Evolutionary conservation across 2,329 filamentous ascomycete species (phyloP).

Genomic region (Fusarium domesticum): DNA sequence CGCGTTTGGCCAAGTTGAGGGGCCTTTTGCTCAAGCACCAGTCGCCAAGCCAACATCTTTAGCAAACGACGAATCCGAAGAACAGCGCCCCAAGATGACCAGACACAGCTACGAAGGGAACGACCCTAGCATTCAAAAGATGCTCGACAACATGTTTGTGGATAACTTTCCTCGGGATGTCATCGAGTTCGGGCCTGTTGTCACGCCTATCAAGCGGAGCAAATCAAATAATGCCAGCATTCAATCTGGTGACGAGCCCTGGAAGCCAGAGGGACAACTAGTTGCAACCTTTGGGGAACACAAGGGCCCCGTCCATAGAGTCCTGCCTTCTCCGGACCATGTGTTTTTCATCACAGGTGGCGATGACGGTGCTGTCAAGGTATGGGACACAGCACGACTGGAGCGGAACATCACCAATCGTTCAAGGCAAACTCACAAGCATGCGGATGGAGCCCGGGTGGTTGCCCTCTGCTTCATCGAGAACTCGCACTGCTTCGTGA

Average conservation of each 20-base stretch:
- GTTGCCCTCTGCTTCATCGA: constrained; percentile 87
- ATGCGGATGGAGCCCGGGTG: constrained; percentile 68
- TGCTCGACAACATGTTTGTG: constrained; percentile 81
- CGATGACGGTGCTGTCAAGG: constrained; percentile 83
- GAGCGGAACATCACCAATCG: constrained; percentile 89
- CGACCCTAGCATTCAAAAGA: constrained; percentile 63
- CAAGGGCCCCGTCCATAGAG: constrained; percentile 73
- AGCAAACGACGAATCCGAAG: constrained; percentile 29
- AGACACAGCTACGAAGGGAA: constrained; percentile 85
- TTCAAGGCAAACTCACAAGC: constrained; percentile 80
- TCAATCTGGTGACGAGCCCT: constrained; percentile 48
- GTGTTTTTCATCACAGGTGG: constrained; percentile 92
- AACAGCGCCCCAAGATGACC: constrained; percentile 43
- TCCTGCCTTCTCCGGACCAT: constrained; percentile 84
- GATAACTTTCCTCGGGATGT: constrained; percentile 66
- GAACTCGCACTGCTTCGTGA: constrained; percentile 89
- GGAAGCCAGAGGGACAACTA: constrained; percentile 80
- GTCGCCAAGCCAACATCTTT: constrained; percentile 21
- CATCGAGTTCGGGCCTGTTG: constrained; percentile 73
- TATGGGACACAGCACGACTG: constrained; percentile 88
- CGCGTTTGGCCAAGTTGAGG: constrained; percentile 59
- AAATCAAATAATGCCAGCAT: constrained; percentile 52
- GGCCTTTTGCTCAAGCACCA: constrained; percentile 45
- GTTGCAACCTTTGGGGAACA: constrained; percentile 91
- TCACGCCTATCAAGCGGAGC: constrained; percentile 63